Evolutionary conservation across 306 rosid genomes (phyloP).

Genomic region (Macrotyloma uniflorum): DNA sequence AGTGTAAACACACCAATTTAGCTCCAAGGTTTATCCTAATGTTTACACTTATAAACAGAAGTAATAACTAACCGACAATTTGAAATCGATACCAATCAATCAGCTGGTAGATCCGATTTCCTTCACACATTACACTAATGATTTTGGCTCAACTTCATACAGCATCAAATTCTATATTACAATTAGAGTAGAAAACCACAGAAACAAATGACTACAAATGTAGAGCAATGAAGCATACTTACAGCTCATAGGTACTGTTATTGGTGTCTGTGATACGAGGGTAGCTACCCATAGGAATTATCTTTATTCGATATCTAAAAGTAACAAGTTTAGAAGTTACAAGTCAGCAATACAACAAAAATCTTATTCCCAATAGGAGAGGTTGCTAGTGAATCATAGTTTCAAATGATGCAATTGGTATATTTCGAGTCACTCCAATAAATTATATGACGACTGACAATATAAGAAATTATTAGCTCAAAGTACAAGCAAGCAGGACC

Average conservation of each 20-base stretch:
- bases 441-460: conserved; percentile 13
- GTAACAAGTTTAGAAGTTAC: conserved; percentile 50
- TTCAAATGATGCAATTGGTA: neutral
- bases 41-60: neutral
- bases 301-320: conserved; percentile 84
- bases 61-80: neutral
- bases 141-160: conserved; percentile 23
- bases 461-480: conserved; percentile 14
- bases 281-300: conserved; percentile 97
- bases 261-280: conserved; percentile 86
- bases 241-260: conserved; percentile 84
- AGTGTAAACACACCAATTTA: neutral
- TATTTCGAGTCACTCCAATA: conserved; percentile 13
- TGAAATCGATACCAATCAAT: conserved; percentile 19
- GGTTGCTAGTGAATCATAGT: neutral
- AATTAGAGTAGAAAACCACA: conserved; percentile 6
- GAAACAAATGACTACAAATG: neutral
- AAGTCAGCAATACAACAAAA: neutral
- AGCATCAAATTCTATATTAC: neutral
- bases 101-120: conserved; percentile 28
- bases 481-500: conserved; percentile 3
- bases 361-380: neutral
- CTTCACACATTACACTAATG: conserved; percentile 12
- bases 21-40: neutral
- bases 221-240: conserved; percentile 46